These are phyloP conservation scores for Trifolium dubium DNA, from an alignment of 306 rosid species.

Conservation along the genomic window DNA sequence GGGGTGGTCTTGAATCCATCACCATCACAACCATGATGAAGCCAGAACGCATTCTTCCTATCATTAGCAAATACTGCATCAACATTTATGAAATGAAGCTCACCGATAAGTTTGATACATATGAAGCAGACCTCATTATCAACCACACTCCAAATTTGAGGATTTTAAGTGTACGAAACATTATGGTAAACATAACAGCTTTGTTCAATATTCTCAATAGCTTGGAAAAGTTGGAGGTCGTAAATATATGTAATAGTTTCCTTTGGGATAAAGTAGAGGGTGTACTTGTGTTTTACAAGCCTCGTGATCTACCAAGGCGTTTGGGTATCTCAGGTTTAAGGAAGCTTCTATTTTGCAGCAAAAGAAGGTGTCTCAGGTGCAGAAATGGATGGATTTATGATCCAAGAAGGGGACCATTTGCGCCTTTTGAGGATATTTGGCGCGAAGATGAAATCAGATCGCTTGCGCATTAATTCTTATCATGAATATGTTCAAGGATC, in stretches of 20 bases:
- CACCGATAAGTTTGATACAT: neutral
- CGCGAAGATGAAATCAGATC: neutral
- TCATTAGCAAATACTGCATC: neutral
- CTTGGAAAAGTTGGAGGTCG: slow-evolving; percentile 26
- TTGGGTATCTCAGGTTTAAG: neutral
- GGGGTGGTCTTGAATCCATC: neutral
- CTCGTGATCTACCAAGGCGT: neutral
- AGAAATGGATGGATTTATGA: neutral
- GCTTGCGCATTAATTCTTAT: neutral
- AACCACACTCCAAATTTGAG: slow-evolving; percentile 22
- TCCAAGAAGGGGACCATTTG: neutral
- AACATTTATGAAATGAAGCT: neutral
- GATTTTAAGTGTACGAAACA: slow-evolving; percentile 26
- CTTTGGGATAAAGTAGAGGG: neutral
- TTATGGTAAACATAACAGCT: slow-evolving; percentile 28
- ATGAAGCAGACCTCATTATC: slow-evolving; percentile 10
- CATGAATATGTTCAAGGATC: neutral
- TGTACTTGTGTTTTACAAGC: neutral
- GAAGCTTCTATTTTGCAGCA: neutral
- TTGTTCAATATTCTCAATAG: neutral
- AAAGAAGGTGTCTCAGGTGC: slow-evolving; percentile 9
- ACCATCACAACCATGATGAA: neutral
- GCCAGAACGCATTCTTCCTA: neutral
- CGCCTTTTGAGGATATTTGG: neutral
- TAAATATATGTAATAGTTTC: slow-evolving; percentile 41